Evolutionary conservation across 305 asterid species (phyloP).

Genomic region (Solanum aculeatissimum): DNA sequence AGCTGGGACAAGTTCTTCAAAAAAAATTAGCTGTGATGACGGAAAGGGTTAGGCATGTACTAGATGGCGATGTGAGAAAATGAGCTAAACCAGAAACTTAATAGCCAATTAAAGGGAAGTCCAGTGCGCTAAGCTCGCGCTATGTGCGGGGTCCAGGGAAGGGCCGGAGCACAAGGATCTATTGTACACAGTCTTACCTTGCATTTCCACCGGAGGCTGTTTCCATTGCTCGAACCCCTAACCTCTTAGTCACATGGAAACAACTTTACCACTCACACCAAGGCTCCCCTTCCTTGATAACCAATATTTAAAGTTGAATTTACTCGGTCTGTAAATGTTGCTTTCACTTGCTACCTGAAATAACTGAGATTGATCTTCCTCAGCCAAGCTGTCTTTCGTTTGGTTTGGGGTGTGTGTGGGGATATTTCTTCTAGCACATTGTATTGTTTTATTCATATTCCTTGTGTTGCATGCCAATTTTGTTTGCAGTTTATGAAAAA

Average conservation of each 20-base stretch:
- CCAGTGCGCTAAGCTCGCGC: not conserved
- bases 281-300: not conserved
- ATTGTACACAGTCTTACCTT: not conserved
- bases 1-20: not conserved
- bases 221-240: not conserved
- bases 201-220: not conserved
- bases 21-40: not conserved
- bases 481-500: not conserved
- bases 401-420: not conserved
- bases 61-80: not conserved
- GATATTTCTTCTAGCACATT: not conserved
- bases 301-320: not conserved
- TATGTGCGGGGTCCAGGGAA: not conserved
- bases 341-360: not conserved
- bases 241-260: not conserved
- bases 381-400: not conserved
- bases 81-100: not conserved
- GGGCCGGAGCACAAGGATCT: not conserved
- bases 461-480: not conserved
- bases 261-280: not conserved
- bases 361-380: not conserved
- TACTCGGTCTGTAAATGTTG: not conserved
- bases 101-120: not conserved
- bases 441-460: not conserved
- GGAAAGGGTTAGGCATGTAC: not conserved